phyloP scores from a whole-genome alignment of 1,284 basidiomycete species.

The Boletellus dicymbophilus region DNA sequence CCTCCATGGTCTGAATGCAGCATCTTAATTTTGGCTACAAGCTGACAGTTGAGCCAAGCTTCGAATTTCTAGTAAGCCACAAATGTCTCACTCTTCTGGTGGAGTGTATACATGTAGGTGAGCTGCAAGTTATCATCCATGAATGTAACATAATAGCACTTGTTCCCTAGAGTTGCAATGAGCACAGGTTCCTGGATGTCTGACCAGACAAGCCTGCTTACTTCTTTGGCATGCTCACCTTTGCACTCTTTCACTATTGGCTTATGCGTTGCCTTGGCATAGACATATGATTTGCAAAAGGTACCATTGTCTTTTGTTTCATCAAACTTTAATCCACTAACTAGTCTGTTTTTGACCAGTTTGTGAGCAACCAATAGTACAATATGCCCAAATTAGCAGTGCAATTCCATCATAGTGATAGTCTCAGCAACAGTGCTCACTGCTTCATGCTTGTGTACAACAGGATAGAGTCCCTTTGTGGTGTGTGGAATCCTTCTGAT shows the following conservation, averaged over 20 bases:
- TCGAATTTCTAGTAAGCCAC: constrained; percentile 29
- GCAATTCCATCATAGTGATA: constrained; percentile 34
- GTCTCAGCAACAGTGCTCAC: constrained; percentile 7
- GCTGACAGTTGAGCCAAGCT: constrained; percentile 19
- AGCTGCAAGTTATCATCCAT: constrained; percentile 31
- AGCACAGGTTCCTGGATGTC: constrained; percentile 39
- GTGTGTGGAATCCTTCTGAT: constrained; percentile 23
- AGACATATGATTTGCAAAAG: constrained; percentile 18
- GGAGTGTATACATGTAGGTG: constrained; percentile 27
- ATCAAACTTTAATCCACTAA: constrained; percentile 18
- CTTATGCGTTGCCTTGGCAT: constrained; percentile 12
- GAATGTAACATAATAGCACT: constrained; percentile 35
- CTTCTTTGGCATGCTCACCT: neutral
- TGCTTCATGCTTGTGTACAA: neutral
- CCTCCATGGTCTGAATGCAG: neutral
- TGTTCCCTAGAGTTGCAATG: constrained; percentile 18
- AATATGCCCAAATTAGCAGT: constrained; percentile 39
- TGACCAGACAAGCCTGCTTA: constrained; percentile 22
- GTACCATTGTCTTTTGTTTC: neutral
- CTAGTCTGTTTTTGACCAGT: neutral
- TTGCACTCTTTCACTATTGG: constrained; percentile 7
- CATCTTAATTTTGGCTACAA: neutral
- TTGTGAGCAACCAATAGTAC: constrained; percentile 4
- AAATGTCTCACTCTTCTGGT: constrained; percentile 30
- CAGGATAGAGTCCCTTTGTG: neutral